phyloP scores from a whole-genome alignment of 352 stramenopile genomes.

The Phytopythium cucurbitacearum region DNA sequence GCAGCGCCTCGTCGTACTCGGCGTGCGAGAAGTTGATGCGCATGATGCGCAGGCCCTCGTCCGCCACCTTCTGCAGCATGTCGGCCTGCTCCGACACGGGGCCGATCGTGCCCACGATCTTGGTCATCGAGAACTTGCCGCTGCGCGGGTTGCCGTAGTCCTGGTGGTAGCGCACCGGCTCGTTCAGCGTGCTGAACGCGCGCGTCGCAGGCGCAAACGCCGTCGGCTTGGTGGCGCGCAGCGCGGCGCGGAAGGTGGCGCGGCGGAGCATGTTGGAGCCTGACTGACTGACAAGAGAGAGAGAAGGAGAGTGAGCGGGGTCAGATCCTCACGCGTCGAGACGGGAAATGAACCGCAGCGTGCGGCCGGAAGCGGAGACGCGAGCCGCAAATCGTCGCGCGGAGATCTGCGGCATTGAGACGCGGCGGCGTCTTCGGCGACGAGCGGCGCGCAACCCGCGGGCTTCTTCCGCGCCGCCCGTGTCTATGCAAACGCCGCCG shows the following conservation, averaged over 20 bases:
- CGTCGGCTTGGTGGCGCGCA: slow-evolving; percentile 17
- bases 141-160: slow-evolving; percentile 77
- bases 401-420: no score
- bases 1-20: slow-evolving; percentile 78
- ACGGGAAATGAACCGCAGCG: no score
- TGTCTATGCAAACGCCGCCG: no score
- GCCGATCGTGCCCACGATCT: slow-evolving; percentile 93
- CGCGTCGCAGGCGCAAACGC: slow-evolving; percentile 14
- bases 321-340: no score
- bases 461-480: no score
- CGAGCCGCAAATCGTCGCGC: no score
- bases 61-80: slow-evolving; percentile 80
- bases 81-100: slow-evolving; percentile 73
- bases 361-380: no score
- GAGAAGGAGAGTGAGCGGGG: neutral
- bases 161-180: slow-evolving; percentile 15
- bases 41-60: slow-evolving; percentile 90
- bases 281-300: neutral
- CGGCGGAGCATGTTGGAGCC: slow-evolving; percentile 1
- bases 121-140: slow-evolving; percentile 87
- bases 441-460: no score
- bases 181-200: slow-evolving; percentile 14
- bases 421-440: no score
- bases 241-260: slow-evolving; percentile 4
- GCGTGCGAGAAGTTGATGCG: slow-evolving; percentile 96